Conservation (phyloP, 176 grass and related monocot species). For the Carex myosuroides region DNA sequence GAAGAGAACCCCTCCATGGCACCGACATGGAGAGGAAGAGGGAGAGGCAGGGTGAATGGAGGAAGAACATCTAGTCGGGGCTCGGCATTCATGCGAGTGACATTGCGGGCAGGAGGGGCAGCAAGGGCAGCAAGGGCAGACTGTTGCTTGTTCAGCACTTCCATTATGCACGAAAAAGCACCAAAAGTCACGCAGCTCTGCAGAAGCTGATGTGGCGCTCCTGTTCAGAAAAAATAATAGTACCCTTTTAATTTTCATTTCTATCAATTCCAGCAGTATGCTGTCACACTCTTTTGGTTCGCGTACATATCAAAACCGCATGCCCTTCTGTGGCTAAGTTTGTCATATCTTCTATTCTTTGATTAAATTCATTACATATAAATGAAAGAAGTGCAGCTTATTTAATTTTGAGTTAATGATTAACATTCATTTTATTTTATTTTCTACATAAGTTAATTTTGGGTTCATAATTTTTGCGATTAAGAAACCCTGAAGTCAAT, state of each 20-base stretch:
- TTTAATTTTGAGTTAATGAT: background rate
- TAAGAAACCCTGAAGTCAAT: background rate
- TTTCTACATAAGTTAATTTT: background rate
- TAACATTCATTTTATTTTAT: background rate
- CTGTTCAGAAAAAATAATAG: conserved; percentile 26
- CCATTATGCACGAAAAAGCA: conserved; percentile 90
- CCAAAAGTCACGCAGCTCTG: conserved; percentile 81
- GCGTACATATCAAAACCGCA: background rate
- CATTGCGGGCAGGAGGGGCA: background rate
- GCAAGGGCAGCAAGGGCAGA: conserved; percentile 63
- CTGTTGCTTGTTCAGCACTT: conserved; percentile 88
- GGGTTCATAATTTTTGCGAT: background rate
- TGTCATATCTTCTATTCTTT: background rate
- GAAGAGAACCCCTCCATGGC: conserved; percentile 55
- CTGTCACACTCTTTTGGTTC: background rate
- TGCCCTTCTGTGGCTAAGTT: background rate
- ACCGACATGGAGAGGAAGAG: conserved; percentile 32
- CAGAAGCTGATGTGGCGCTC: conserved; percentile 55
- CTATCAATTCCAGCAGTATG: background rate
- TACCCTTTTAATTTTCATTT: background rate
- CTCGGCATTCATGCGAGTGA: background rate
- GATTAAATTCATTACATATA: background rate
- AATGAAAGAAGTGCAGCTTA: background rate
- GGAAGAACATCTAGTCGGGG: conserved; percentile 38
- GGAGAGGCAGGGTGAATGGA: conserved; percentile 65